Percentiles rank a stretch among this genome's conserved stretches.
Conservation (phyloP, 805 yeast species). For the Starmerella bombicola region DNA sequence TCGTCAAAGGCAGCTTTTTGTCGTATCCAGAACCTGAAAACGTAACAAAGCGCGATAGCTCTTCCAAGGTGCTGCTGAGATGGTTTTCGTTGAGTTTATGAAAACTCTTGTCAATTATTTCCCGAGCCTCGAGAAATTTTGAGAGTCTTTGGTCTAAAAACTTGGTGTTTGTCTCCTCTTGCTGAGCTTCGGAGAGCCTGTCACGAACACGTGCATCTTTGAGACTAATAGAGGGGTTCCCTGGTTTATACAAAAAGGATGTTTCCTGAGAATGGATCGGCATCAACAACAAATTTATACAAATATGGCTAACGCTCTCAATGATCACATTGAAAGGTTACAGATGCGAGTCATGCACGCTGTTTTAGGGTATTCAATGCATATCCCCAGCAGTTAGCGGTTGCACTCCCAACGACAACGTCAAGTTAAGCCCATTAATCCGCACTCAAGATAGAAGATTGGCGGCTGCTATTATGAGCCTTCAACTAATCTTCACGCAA, state of each 20-base stretch:
- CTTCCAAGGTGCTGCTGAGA: neutral
- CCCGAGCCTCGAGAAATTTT: constrained; percentile 7
- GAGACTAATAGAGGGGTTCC: constrained; percentile 2
- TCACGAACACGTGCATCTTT: constrained; percentile 1
- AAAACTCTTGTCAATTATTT: neutral
- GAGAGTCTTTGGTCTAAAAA: neutral
- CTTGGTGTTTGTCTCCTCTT: neutral
- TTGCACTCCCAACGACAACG: no score
- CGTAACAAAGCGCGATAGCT: constrained; percentile 3
- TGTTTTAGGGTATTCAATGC: no score
- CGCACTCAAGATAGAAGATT: no score
- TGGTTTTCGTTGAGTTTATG: neutral
- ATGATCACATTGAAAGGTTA: no score
- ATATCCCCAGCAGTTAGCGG: no score
- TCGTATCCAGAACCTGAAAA: neutral
- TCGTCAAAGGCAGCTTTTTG: constrained; percentile 2
- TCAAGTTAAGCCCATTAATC: no score
- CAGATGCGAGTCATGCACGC: no score
- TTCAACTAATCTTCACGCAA: no score
- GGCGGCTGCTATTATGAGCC: no score
- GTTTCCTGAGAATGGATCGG: constrained; percentile 11
- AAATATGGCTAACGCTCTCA: no score
- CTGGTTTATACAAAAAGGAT: constrained; percentile 11
- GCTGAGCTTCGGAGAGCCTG: constrained; percentile 1
- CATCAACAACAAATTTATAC: no score